Evolutionary conservation across 2,329 filamentous ascomycete species (phyloP).

Genomic region (Penicillium sumatraense): DNA sequence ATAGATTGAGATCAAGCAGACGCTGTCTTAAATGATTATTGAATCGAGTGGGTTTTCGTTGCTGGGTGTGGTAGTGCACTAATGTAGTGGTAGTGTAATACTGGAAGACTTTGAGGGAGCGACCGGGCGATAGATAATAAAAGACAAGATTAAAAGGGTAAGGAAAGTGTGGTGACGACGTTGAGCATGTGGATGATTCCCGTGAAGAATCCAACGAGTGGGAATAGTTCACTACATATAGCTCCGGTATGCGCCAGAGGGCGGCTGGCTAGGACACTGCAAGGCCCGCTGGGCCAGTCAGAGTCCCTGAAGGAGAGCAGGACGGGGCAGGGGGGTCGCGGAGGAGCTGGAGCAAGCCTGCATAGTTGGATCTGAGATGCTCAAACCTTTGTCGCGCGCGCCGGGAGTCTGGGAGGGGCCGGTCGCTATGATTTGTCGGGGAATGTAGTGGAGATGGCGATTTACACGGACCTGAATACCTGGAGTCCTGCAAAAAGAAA

Average conservation of each 20-base stretch:
- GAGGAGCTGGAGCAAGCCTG: constrained; percentile 18
- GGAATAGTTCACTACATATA: constrained; percentile 35
- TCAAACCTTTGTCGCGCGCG: constrained; percentile 24
- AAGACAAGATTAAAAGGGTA: constrained; percentile 17
- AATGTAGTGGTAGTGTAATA: too few relatives aligned
- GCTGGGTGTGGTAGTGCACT: too few relatives aligned
- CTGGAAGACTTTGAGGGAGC: constrained; percentile 2
- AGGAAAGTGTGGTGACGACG: constrained; percentile 23
- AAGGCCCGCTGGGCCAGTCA: constrained; percentile 18
- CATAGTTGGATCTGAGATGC: constrained; percentile 33
- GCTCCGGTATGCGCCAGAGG: constrained; percentile 28
- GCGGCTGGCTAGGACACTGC: constrained; percentile 15
- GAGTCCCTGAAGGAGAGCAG: constrained; percentile 7
- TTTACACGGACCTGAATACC: constrained; percentile 6
- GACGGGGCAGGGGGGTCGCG: constrained; percentile 13
- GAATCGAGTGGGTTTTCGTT: constrained; percentile 9
- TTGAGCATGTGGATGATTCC: constrained; percentile 38
- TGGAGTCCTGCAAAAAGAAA: constrained; percentile 2
- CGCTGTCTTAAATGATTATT: constrained; percentile 14
- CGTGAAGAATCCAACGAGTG: constrained; percentile 36
- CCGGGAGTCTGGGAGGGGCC: neutral
- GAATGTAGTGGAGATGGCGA: constrained; percentile 13
- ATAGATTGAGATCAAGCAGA: constrained; percentile 19
- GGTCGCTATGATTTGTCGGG: constrained; percentile 16
- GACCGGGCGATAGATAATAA: constrained; percentile 12